Conservation (phyloP, 2,329 filamentous ascomycete species). For the Leptographium lundbergii region DNA sequence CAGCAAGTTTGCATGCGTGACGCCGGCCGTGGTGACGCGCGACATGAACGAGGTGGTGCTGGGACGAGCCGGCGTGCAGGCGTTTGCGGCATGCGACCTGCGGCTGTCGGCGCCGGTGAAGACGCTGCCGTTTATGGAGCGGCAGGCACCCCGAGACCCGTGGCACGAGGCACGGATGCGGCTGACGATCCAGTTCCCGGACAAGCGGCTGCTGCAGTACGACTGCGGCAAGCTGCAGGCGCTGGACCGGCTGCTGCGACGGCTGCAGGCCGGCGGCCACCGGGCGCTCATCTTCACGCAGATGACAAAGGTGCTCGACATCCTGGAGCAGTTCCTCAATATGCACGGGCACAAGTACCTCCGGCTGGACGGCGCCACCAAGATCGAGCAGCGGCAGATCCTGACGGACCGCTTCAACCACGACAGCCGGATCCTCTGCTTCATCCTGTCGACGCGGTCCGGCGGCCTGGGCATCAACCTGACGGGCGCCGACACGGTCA, state of each 20-base stretch:
- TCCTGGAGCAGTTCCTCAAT: conserved; percentile 93
- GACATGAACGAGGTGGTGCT: conserved; percentile 60
- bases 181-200: conserved; percentile 89
- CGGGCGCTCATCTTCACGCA: conserved; percentile 97
- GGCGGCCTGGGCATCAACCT: conserved; percentile 93
- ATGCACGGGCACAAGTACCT: conserved; percentile 97
- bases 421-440: conserved; percentile 81
- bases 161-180: conserved; percentile 92
- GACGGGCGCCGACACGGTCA: conserved; percentile 92
- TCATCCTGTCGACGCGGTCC: conserved; percentile 89
- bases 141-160: conserved; percentile 53
- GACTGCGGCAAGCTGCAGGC: conserved; percentile 95
- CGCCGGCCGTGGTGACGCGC: conserved; percentile 72
- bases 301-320: conserved; percentile 97
- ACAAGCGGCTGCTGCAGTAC: conserved; percentile 91
- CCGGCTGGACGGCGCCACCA: conserved; percentile 89
- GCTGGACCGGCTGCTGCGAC: conserved; percentile 72
- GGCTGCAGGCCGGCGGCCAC: conserved; percentile 79
- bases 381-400: conserved; percentile 89
- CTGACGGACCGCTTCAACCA: conserved; percentile 95
- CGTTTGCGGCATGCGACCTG: conserved; percentile 44
- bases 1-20: conserved; percentile 83
- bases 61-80: conserved; percentile 43
- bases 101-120: conserved; percentile 43
- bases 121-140: conserved; percentile 43